phyloP scores from a whole-genome alignment of 495 filamentous ascomycete genomes.

The Xylona heveae region DNA sequence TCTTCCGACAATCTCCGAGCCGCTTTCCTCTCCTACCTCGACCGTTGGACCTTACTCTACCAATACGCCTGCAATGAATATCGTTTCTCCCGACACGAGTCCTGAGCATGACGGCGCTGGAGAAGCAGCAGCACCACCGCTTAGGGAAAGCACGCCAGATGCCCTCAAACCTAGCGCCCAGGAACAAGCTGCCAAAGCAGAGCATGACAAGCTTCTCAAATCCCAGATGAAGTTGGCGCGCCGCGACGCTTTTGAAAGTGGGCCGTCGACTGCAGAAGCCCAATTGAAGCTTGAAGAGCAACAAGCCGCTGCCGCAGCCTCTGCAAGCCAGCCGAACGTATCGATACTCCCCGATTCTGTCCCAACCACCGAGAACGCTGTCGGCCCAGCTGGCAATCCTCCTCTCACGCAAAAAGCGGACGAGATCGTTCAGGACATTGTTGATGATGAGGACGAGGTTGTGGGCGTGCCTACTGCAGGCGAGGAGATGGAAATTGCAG shows the following conservation, averaged over 20 bases:
- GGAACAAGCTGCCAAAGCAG: neutral
- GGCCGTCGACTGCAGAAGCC: conserved; percentile 26
- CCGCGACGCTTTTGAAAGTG: conserved; percentile 5
- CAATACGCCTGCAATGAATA: conserved; percentile 12
- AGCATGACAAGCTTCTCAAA: conserved; percentile 1
- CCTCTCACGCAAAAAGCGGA: conserved; percentile 1
- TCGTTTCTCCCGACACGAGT: conserved; percentile 3
- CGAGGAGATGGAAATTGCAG: conserved; percentile 12
- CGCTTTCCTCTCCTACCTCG: conserved; percentile 18
- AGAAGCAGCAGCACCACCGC: neutral
- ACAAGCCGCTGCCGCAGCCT: conserved; percentile 13
- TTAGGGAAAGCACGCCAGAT: neutral
- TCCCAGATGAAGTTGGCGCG: conserved; percentile 4
- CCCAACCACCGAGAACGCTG: neutral
- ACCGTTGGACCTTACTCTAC: conserved; percentile 20
- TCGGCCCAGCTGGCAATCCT: neutral
- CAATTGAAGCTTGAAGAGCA: conserved; percentile 27
- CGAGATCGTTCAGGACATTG: conserved; percentile 3
- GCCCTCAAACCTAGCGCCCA: neutral
- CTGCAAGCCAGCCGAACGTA: conserved; percentile 8
- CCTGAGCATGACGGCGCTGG: conserved; percentile 1
- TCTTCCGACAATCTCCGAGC: conserved; percentile 6
- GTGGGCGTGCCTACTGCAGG: conserved; percentile 5
- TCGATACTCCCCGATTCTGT: neutral
- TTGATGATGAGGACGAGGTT: conserved; percentile 8